These are phyloP conservation scores for Vigna unguiculata DNA, from an alignment of 306 rosid species.

Conservation along the genomic window DNA sequence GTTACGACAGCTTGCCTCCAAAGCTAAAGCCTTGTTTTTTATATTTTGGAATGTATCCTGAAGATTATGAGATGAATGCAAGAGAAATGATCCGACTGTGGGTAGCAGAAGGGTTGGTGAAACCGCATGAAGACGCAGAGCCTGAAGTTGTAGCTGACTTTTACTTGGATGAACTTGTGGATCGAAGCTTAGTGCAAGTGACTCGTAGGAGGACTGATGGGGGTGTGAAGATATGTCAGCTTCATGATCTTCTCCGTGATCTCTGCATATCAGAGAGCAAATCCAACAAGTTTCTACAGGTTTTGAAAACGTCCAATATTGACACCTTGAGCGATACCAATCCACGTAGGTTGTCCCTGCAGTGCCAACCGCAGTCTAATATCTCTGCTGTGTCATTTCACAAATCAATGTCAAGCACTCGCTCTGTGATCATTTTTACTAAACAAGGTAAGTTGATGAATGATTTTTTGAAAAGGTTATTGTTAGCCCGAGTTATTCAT, in stretches of 20 bases:
- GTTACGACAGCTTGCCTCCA: conserved; percentile 26
- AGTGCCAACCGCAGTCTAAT: not conserved
- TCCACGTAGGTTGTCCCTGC: conserved; percentile 28
- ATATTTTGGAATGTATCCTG: conserved; percentile 27
- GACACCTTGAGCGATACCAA: not conserved
- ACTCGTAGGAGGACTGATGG: conserved; percentile 28
- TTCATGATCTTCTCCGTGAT: conserved; percentile 7
- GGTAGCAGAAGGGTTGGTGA: conserved; percentile 20
- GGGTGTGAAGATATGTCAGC: conserved; percentile 9
- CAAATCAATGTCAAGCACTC: not conserved
- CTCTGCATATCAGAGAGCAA: conserved; percentile 19
- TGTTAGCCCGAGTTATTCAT: no score
- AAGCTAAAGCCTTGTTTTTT: conserved; percentile 12
- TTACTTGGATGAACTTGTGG: conserved; percentile 30
- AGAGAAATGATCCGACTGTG: conserved; percentile 14
- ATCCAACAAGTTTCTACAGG: not conserved
- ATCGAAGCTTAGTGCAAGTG: conserved; percentile 14
- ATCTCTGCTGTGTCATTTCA: no score
- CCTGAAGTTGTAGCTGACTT: not conserved
- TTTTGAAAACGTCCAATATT: not conserved
- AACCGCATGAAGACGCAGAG: not conserved
- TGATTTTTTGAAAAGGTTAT: no score
- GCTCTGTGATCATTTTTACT: conserved; percentile 10
- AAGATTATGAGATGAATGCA: not conserved
- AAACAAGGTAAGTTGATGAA: no score